Evolutionary conservation across 1,284 basidiomycete species (phyloP), one percentile per base, ranked within the genome.

Genomic region (Grifola frondosa): DNA sequence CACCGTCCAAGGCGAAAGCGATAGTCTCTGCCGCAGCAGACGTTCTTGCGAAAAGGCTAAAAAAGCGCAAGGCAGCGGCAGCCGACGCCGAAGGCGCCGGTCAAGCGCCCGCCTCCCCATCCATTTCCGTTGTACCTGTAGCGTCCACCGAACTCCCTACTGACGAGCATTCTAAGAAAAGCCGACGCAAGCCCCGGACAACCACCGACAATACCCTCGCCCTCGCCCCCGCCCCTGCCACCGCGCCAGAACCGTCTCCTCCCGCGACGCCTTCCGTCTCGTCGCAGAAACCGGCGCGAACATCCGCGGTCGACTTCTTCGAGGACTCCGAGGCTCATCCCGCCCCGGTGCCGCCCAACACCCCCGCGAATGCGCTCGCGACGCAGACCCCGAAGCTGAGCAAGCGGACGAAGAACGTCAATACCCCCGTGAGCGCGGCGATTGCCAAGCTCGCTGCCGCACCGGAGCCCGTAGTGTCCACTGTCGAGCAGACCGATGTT

Each of bases 291-390:
- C 52, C 46, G 40, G n/a, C 48, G 30, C 61, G 62, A 30, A 54
- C 59, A 9, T 44, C 52, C 20, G 61, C 63, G 6, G 48, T 52
- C 12, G 60, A 65, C 44, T 61, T 61, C 56, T 60, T 61, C 52
- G 51, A 57, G 15, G 56, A 55, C 31, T 9, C 45, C 34, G 21
- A 40, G 30, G 7, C 40, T 36, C 34, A 37, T 37, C 16, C 49
- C 36, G 19, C 40, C 26, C 22, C 40, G 16, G 39, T 48, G 8
- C 56, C 61, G 16, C 59, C 59, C 6, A 58, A 58, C 44, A 61
- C 60, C 9, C 60, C 60, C 23, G 60, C 61, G 0, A 54, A 50
- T 32, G 59, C 52, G 15, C 48, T 57, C n/a, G 30, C 44, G 16
- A 47, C 25, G 24, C 37, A 52, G 39, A 45, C 52, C 10, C 49